Percentiles rank a stretch among this genome's conserved stretches.
phyloP scores from a whole-genome alignment of 2,329 filamentous ascomycete species.

The Tolypocladium inflatum region DNA sequence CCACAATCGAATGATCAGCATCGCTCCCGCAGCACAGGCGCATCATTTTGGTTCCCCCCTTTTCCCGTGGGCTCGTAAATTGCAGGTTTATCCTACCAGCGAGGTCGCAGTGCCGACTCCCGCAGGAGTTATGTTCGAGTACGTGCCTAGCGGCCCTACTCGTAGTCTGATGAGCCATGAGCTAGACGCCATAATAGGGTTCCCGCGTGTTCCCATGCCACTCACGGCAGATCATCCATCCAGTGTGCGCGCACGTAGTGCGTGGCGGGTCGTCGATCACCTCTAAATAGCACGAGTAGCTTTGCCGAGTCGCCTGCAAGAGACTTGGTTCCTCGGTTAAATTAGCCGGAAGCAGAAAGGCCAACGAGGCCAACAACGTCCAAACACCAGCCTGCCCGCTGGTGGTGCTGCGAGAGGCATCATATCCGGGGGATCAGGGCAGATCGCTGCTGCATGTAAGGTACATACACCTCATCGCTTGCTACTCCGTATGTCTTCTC shows the following conservation, averaged over 20 bases:
- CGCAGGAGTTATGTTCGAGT: no score
- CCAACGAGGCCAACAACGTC: not conserved
- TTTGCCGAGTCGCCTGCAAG: not conserved
- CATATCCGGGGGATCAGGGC: not conserved
- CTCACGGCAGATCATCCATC: not conserved
- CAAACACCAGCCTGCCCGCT: not conserved
- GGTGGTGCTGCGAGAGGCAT: not conserved
- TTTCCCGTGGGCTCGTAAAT: not conserved
- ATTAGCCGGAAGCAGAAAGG: not conserved
- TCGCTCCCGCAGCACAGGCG: not conserved
- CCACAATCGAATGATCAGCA: slow-evolving; percentile 1
- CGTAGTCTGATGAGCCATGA: not conserved
- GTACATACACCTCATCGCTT: not conserved
- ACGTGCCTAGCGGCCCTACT: not conserved
- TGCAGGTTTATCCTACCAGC: not conserved
- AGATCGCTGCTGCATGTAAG: not conserved
- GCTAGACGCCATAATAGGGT: not conserved
- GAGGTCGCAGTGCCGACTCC: not conserved
- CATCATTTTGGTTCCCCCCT: not conserved
- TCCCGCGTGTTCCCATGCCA: not conserved
- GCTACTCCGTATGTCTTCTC: not conserved
- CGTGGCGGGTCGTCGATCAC: not conserved
- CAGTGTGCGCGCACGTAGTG: not conserved
- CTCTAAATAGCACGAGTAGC: not conserved
- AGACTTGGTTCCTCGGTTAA: not conserved